These are phyloP conservation scores for Nicotiana benthamiana DNA, from an alignment of 257 asterid species.

Conservation along the genomic window DNA sequence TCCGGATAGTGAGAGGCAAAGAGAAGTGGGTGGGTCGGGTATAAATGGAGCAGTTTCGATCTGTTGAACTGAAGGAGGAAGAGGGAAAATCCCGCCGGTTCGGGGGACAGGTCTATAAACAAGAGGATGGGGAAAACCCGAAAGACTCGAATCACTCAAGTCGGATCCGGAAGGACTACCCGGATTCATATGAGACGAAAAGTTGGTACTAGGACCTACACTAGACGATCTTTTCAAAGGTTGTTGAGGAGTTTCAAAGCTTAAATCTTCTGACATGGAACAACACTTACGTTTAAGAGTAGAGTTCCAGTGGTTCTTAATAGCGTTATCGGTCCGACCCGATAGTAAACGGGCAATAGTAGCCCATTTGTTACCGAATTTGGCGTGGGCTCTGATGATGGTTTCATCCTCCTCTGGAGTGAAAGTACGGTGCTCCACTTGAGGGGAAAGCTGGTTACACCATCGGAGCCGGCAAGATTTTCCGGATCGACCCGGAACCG, in stretches of 20 bases:
- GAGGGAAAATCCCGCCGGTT: conserved; percentile 48
- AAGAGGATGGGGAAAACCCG: conserved; percentile 30
- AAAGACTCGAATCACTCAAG: conserved; percentile 43
- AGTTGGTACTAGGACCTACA: conserved; percentile 39
- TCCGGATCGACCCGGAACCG: conserved; percentile 68
- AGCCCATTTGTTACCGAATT: conserved; percentile 74
- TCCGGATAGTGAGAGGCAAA: conserved; percentile 56
- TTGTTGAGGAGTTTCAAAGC: conserved; percentile 49
- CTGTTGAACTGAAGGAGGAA: conserved; percentile 24
- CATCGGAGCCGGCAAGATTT: conserved; percentile 75
- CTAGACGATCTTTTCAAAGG: conserved; percentile 63
- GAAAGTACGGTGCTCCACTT: conserved; percentile 65
- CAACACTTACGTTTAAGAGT: conserved; percentile 67
- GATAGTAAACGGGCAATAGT: conserved; percentile 59
- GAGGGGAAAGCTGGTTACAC: conserved; percentile 91
- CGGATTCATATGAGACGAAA: conserved; percentile 40
- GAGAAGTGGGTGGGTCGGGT: conserved; percentile 51
- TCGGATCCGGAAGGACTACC: conserved; percentile 69
- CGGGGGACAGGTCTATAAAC: conserved; percentile 44
- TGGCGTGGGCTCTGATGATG: conserved; percentile 61
- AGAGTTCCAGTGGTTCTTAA: conserved; percentile 85
- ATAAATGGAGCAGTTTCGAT: conserved; percentile 12
- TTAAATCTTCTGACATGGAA: conserved; percentile 64
- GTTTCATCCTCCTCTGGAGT: conserved; percentile 61
- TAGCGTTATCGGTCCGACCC: conserved; percentile 82